Base-by-base conservation (phyloP, 192 early-diverging fungal species). In the Gaertneriomyces semiglobifer region DNA sequence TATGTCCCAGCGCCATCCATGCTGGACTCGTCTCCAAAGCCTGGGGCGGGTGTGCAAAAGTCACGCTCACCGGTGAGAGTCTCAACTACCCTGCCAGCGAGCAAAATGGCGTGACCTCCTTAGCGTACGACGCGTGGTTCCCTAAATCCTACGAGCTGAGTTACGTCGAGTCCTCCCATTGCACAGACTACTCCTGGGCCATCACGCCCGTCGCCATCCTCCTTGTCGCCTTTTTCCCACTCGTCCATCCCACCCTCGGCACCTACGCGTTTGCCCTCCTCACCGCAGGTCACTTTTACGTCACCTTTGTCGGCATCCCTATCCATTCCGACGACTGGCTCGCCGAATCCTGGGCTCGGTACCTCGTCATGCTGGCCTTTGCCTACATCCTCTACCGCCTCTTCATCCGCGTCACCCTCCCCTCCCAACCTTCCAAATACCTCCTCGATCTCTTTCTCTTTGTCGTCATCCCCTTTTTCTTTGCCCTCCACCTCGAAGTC, bases 401-500 rank as follows among this genome's bases (percentile, higher is more conserved):
- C 19, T 50, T 72, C 41, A 53, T 68, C n/a, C 11, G 41, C 7
- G 41, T 44, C 0, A 44, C 65, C 3, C 14, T 76, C 6, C 70
- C 66, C 39, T 54, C 33, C 10, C 62, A 52, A 14, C 62, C 66
- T 8, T 47, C 52, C 7, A 12, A 56, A 33, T 75, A 55, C 48
- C 74, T 70, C 5, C 20, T 76, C 46, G 74, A 76, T 39, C 45
- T 57, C 5, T 54, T 53, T 38, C n/a, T 72, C 33, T 61, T 76
- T 3, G 51, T 12, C 54, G 60, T 70, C 51, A 38, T 40, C 6
- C 62, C 60, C 11, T 57, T 72, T 42, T 69, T 48, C 44, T 19
- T 76, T 54, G 70, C 66, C n/a, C 63, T 76, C 41, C 70, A 76
- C 50, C 20, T 73, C 18, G 74, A 76, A 33, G 59, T 69, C 66